phyloP scores from a whole-genome alignment of 192 early-diverging fungal species.

The Chytriomyces sp. region DNA sequence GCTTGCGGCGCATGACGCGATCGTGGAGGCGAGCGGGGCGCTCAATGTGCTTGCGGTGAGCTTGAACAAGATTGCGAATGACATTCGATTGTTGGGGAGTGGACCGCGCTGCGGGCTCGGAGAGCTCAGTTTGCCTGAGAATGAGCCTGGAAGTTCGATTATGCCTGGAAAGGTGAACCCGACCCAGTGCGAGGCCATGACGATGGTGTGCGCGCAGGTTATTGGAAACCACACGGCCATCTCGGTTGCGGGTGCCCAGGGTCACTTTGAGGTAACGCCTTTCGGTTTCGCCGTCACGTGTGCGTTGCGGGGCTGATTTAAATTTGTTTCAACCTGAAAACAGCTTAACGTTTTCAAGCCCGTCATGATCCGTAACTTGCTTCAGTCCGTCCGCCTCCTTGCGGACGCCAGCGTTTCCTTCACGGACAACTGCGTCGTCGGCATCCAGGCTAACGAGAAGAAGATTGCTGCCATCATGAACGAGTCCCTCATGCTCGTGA shows the following conservation, averaged over 20 bases:
- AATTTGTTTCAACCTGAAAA: not conserved
- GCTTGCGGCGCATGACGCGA: conserved; percentile 96
- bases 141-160: conserved; percentile 99
- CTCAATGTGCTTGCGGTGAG: conserved; percentile 94
- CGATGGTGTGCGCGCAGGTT: conserved; percentile 98
- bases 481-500: conserved; percentile 97
- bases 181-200: conserved; percentile 99
- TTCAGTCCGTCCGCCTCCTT: conserved; percentile 89
- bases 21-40: conserved; percentile 95
- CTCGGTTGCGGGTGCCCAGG: conserved; percentile 89
- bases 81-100: conserved; percentile 93
- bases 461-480: conserved; percentile 86
- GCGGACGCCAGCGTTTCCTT: conserved; percentile 88
- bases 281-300: not conserved
- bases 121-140: conserved; percentile 94
- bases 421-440: conserved; percentile 93
- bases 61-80: conserved; percentile 99
- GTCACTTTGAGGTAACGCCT: conserved; percentile 85
- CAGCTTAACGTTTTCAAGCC: conserved; percentile 99
- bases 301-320: not conserved
- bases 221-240: conserved; percentile 98
- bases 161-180: conserved; percentile 99
- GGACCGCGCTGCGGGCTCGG: conserved; percentile 98
- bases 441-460: conserved; percentile 91
- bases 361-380: conserved; percentile 96